A percentile compares a stretch with the other conserved stretches of the same genome.
Evolutionary conservation across 495 filamentous ascomycete species (phyloP).

Genomic region (Penicillium canescens): DNA sequence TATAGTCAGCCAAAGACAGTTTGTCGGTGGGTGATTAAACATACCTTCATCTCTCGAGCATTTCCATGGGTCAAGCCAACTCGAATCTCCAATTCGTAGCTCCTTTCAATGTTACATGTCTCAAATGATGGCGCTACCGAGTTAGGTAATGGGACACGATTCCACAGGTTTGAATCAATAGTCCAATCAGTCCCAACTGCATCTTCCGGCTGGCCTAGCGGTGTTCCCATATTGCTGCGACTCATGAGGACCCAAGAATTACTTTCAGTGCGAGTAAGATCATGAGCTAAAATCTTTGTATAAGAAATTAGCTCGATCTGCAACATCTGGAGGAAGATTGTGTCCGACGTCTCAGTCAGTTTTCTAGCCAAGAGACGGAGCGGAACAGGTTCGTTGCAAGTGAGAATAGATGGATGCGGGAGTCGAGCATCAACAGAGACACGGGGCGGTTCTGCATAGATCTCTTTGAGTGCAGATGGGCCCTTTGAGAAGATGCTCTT

Average conservation of each 20-base stretch:
- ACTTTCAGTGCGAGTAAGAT: constrained; percentile 62
- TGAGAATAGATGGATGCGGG: constrained; percentile 85
- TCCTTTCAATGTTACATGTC: constrained; percentile 83
- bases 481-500: constrained; percentile 56
- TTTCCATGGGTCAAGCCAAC: constrained; percentile 68
- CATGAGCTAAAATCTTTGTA: constrained; percentile 75
- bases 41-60: constrained; percentile 52
- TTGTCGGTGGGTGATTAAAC: constrained; percentile 2
- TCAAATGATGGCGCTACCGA: constrained; percentile 82
- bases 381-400: constrained; percentile 82
- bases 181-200: constrained; percentile 62
- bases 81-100: constrained; percentile 79
- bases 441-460: constrained; percentile 39
- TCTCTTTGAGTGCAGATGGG: constrained; percentile 25
- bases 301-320: constrained; percentile 79
- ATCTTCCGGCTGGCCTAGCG: constrained; percentile 58
- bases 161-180: constrained; percentile 70
- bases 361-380: constrained; percentile 78
- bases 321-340: constrained; percentile 72
- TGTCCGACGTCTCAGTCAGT: constrained; percentile 59
- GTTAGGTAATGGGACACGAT: constrained; percentile 67
- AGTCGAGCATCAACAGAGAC: constrained; percentile 76
- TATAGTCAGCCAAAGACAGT: constrained; percentile 14
- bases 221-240: constrained; percentile 64
- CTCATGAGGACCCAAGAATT: constrained; percentile 70